phyloP scores from a whole-genome alignment of 2,329 filamentous ascomycete species.

The Hymenoscyphus fructigenus region DNA sequence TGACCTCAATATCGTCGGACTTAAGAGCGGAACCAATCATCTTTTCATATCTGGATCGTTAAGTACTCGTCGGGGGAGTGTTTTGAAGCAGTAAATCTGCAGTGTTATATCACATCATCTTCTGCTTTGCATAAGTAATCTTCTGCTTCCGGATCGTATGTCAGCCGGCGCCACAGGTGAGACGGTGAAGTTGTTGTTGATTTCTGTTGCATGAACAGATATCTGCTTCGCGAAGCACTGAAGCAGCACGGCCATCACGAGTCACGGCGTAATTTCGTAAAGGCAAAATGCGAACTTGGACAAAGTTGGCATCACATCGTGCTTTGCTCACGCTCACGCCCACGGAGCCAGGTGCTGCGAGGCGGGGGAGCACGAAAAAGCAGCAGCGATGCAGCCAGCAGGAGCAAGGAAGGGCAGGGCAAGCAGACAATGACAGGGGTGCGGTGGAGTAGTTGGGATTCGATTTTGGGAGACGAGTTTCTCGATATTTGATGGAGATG shows the following conservation, averaged over 20 bases:
- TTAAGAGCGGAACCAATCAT: slow-evolving; percentile 1
- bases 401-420: neutral
- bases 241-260: slow-evolving; percentile 7
- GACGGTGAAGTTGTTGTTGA: slow-evolving; percentile 15
- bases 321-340: neutral
- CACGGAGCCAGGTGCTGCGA: neutral
- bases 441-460: neutral
- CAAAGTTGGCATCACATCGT: slow-evolving; percentile 1
- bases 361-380: slow-evolving; percentile 3
- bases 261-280: slow-evolving; percentile 11
- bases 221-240: neutral
- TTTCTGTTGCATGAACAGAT: slow-evolving; percentile 18
- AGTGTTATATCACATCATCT: slow-evolving; percentile 16
- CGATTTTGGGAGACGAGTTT: slow-evolving; percentile 1
- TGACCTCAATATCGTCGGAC: slow-evolving; percentile 9
- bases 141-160: slow-evolving; percentile 14
- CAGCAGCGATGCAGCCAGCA: neutral
- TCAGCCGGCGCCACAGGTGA: slow-evolving; percentile 24
- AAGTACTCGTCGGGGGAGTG: neutral
- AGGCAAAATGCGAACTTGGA: slow-evolving; percentile 8
- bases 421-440: neutral
- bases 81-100: slow-evolving; percentile 12
- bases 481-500: too few relatives aligned
- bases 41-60: neutral
- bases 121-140: slow-evolving; percentile 1